These are phyloP conservation scores for Aspergillus wentii DNA, from an alignment of 495 filamentous ascomycete species.

Conservation along the genomic window DNA sequence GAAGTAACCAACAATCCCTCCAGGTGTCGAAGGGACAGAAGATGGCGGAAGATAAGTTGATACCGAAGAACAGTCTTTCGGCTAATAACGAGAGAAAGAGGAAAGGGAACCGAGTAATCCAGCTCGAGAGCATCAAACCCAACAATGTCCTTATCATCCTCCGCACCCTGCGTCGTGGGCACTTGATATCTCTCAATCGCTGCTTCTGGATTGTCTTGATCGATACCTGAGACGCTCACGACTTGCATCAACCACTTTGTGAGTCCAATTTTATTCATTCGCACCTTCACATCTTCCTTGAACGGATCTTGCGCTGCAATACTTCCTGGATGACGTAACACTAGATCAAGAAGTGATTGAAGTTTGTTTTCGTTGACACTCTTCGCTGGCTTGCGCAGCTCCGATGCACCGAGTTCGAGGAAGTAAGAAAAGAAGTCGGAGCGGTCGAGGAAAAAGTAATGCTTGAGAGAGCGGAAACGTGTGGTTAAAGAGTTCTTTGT, in stretches of 20 bases:
- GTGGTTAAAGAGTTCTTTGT: conserved; percentile 89
- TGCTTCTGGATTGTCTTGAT: conserved; percentile 69
- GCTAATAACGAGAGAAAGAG: conserved; percentile 93
- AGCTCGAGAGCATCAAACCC: conserved; percentile 91
- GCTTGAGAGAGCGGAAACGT: conserved; percentile 83
- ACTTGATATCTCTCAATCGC: conserved; percentile 49
- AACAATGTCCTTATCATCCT: conserved; percentile 78
- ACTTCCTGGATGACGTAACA: conserved; percentile 89
- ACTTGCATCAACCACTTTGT: conserved; percentile 93
- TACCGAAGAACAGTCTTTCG: conserved; percentile 94
- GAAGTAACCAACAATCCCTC: conserved; percentile 77
- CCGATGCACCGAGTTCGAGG: conserved; percentile 80
- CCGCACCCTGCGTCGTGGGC: conserved; percentile 43
- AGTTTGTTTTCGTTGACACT: conserved; percentile 87
- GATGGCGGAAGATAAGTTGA: conserved; percentile 90
- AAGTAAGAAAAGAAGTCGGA: conserved; percentile 99
- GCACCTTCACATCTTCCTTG: conserved; percentile 95
- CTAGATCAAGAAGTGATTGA: conserved; percentile 89
- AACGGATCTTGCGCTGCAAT: conserved; percentile 92
- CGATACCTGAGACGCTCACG: conserved; percentile 90
- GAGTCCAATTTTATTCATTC: conserved; percentile 91
- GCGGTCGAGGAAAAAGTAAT: conserved; percentile 97
- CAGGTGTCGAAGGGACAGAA: conserved; percentile 81
- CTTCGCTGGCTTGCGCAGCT: conserved; percentile 82
- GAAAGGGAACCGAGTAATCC: conserved; percentile 92